phyloP scores from a whole-genome alignment of 139 green algal species.

The Closterium sp. region DNA sequence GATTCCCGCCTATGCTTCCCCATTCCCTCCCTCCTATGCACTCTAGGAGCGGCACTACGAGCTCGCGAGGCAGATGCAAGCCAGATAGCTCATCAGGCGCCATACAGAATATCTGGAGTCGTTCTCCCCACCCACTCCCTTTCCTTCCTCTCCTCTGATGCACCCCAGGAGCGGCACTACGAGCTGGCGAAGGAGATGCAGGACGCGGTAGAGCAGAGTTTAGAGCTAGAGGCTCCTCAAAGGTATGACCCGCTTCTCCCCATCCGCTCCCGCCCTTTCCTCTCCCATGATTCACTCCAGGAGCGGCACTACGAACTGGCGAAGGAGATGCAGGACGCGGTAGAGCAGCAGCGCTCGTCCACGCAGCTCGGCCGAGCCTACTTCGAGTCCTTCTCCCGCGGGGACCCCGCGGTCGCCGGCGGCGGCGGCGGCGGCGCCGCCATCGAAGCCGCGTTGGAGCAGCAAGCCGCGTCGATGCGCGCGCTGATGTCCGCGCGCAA shows the following conservation, averaged over 20 bases:
- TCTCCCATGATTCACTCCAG: neutral
- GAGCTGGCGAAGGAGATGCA: neutral
- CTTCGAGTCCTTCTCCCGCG: neutral
- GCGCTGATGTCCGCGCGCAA: neutral
- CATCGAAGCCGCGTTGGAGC: too few relatives aligned
- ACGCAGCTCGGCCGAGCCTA: conserved; percentile 1
- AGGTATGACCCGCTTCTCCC: neutral
- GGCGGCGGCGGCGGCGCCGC: too few relatives aligned
- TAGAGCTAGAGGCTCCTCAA: neutral
- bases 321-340: neutral
- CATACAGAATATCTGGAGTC: too few relatives aligned
- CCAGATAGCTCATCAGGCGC: too few relatives aligned
- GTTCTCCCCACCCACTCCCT: neutral
- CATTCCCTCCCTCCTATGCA: neutral
- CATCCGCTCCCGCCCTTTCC: neutral
- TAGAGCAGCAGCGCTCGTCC: conserved; percentile 5
- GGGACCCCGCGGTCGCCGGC: neutral
- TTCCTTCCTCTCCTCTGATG: neutral
- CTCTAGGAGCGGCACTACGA: conserved; percentile 5
- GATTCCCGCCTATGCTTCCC: too few relatives aligned
- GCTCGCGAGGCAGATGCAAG: neutral
- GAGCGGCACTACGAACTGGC: conserved; percentile 5
- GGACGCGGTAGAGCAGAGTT: neutral
- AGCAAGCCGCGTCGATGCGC: too few relatives aligned
- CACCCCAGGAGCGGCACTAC: neutral